Evolutionary conservation across 2,329 filamentous ascomycete genomes (phyloP), one percentile per base, ranked within the genome.

Genomic region (Fusarium ramigenum): DNA sequence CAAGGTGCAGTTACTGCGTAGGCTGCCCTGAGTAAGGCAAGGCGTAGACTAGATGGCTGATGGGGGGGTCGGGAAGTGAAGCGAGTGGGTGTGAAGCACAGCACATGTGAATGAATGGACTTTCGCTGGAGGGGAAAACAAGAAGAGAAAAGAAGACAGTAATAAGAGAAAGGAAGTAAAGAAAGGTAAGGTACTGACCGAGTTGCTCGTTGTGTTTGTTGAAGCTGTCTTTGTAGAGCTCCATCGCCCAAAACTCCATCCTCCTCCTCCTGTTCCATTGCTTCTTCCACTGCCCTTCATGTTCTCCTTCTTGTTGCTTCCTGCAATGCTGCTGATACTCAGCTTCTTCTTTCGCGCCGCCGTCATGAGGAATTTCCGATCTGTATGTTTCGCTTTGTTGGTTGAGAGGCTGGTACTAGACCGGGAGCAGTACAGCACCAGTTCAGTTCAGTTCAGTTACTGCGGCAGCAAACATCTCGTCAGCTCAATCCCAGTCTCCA

Each of bases 241-340:
- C 70, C 70, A 73, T 40, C 70, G 70, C 44, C 62, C 70, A 71
- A 73, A 73, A 39, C 70, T 64, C 71, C 71, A 73, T 30, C 71
- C 63, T 21, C 71, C 63, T 21, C 70, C 59, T 58, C 69, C 69
- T 42, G 30, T 47, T 18, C 40, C 66, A 60, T 57, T 71, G 8
- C 62, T 60, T 46, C 57, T 58, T n/a, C 62, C 61, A 49, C 46
- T 72, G 11, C 46, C 30, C 49, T 69, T 74, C 71, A 74, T 74
- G 5, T 50, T 72, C 10, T 73, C 70, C 30, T 60, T 71, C 59
- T 72, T 74, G 30, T 37, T 69, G 18, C 52, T 60, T 47, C 60
- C 46, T 21, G 60, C 53, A 36, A 62, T 73, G 49, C 65, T 66
- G 60, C 69, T 73, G 57, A 70, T 70, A 25, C 72, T 74, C 67